Evolutionary conservation across 495 filamentous ascomycete genomes (phyloP), one percentile per base, ranked within the genome.

Genomic region (Penicillium herquei): DNA sequence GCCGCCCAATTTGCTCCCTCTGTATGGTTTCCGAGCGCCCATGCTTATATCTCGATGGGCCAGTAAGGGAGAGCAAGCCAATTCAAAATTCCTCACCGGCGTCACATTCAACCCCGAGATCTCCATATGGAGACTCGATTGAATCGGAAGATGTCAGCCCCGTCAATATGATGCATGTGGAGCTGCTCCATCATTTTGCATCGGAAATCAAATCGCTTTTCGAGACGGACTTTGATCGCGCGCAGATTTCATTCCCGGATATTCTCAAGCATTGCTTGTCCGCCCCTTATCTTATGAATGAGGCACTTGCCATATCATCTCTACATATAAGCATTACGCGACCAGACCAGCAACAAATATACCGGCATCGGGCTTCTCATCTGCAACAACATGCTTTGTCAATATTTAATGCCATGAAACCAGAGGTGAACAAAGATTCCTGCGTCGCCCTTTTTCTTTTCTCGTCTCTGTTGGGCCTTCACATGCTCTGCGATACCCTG

Each of bases 401-500:
- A 9, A 39, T 21, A 9, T 62, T 62, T 5, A 52, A 57, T 18
- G 16, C 1, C n/a, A 3, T 11, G 1, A 44, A 44, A 30, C 42
- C 11, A 30, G 42, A 44, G 7, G 7, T 30, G 3, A 11, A 8
- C 18, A 10, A 11, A 5, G 17, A 44, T 12, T 11, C 17, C 30
- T 44, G 42, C 42, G 13, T 44, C 10, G 6, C 42, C 3, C 6
- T 30, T 6, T 44, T 44, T 13, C 17, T 44, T 16, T 18, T 43
- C 4, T 77, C 80, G 1, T 62, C 66, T 1, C 9, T 75, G 10
- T 45, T 82, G 0, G 79, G 77, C 0, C 49, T 79, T 9, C 76
- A 81, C 37, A 62, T 72, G 30, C 73, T 85, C 33, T 78, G 67
- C 63, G 76, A 83, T 42, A 68, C 63, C 3, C 37, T 64, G 0